Percentiles rank a stretch among this genome's conserved stretches.
These are phyloP conservation scores for Penicillium digitatum DNA, from an alignment of 2,329 filamentous ascomycete genomes.

Conservation along the genomic window DNA sequence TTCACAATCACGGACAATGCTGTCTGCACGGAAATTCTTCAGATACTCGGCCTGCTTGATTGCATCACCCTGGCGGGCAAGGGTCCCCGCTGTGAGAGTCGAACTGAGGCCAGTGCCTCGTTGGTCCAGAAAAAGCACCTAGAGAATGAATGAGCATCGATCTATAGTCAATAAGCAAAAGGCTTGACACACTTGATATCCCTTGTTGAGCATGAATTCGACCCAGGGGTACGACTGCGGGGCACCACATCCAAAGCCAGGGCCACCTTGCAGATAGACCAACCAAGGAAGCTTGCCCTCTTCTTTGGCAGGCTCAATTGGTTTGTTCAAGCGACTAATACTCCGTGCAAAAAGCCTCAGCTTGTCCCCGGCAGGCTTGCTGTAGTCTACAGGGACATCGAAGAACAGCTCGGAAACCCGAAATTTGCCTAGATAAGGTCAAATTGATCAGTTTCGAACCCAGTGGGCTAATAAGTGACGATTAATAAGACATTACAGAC, in stretches of 20 bases:
- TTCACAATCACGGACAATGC: slow-evolving; percentile 83
- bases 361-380: slow-evolving; percentile 55
- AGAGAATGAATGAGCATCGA: not conserved
- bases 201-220: slow-evolving; percentile 67
- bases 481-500: slow-evolving; percentile 17
- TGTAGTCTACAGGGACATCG: slow-evolving; percentile 77
- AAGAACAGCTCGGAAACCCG: slow-evolving; percentile 80
- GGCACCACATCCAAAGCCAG: slow-evolving; percentile 69
- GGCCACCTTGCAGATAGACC: slow-evolving; percentile 80
- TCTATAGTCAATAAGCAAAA: not conserved
- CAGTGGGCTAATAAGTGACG: not conserved
- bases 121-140: slow-evolving; percentile 78
- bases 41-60: slow-evolving; percentile 74
- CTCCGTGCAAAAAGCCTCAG: slow-evolving; percentile 76
- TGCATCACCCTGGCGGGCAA: slow-evolving; percentile 61
- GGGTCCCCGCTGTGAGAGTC: slow-evolving; percentile 69
- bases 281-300: slow-evolving; percentile 53
- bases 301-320: slow-evolving; percentile 47
- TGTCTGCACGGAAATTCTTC: slow-evolving; percentile 81
- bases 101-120: slow-evolving; percentile 82
- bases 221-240: slow-evolving; percentile 72
- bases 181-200: slow-evolving; percentile 63
- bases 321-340: slow-evolving; percentile 56
- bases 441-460: not conserved
- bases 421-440: slow-evolving; percentile 59